Base-by-base conservation (phyloP, 1,284 basidiomycete genomes). In the Sporisorium scitamineum region DNA sequence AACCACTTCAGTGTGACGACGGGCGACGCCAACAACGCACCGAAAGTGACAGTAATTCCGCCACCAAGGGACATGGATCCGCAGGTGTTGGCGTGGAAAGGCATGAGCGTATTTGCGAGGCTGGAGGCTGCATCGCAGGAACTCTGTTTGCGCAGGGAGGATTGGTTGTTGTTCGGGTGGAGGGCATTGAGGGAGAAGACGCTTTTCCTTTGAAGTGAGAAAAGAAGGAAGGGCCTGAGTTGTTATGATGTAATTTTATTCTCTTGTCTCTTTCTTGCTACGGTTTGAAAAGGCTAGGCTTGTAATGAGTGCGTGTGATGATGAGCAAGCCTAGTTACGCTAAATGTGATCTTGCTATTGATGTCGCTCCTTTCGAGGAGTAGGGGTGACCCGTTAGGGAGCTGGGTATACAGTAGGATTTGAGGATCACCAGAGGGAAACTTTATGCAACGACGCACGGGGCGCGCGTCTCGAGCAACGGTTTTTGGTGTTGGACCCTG, bases 41-140 rank as follows among this genome's bases (percentile, higher is more conserved):
- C 71, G 32, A 78, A 76, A 41, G 92, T 85, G 92, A 93, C 83
- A 91, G 93, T 96, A 68, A 93, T 98, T 48, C 94, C 95, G 18
- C 92, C 94, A 2, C 95, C 95, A 1, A 93, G 95, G 82, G 94
- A 95, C 66, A 91, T 97, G 64, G 95, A 98, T 86, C 94, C 94
- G 6, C 90, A 91, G 39, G 91, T 94, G 54, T 88, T 98, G 44
- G 91, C 91, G 24, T 99, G 96, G 96, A 97, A 97, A 86, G 96
- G 96, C 6, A 94, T 93, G 20, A 91, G 92, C n/a, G 94, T 97
- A 22, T 90, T 98, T 64, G 94, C 92, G 31, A 93, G 94, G 86
- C 92, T 99, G 89, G 96, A 98, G 54, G 90, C 91, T 1, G 90
- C 93, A 11, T 58, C 60, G 60, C 89, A 90, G 53, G 96, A 99